phyloP scores from a whole-genome alignment of 2,329 filamentous ascomycete species.

The Zasmidium angulare region DNA sequence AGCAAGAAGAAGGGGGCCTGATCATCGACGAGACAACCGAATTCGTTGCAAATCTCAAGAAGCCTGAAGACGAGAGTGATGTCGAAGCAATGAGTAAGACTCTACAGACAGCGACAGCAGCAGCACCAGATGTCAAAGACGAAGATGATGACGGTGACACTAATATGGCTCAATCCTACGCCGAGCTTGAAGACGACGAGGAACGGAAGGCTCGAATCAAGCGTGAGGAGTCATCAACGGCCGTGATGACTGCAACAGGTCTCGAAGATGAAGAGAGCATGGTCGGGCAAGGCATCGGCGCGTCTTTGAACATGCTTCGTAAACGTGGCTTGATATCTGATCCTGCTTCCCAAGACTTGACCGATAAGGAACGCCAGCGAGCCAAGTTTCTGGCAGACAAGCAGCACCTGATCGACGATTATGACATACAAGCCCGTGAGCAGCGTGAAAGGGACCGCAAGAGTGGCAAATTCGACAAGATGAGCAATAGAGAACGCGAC shows the following conservation, averaged over 20 bases:
- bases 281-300: conserved; percentile 69
- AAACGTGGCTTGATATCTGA: conserved; percentile 79
- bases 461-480: conserved; percentile 77
- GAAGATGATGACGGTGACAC: conserved; percentile 51
- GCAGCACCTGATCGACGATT: conserved; percentile 71
- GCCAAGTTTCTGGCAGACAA: conserved; percentile 79
- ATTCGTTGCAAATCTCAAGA: conserved; percentile 83
- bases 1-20: conserved; percentile 62
- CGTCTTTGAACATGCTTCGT: conserved; percentile 76
- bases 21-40: conserved; percentile 96
- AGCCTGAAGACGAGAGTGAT: conserved; percentile 56
- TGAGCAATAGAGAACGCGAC: conserved; percentile 90
- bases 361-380: conserved; percentile 59
- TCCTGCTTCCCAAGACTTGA: conserved; percentile 52
- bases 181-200: conserved; percentile 48
- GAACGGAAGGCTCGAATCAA: conserved; percentile 41
- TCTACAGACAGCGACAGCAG: conserved; percentile 28
- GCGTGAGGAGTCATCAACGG: conserved; percentile 43
- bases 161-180: conserved; percentile 34
- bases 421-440: conserved; percentile 73
- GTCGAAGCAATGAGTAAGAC: conserved; percentile 36
- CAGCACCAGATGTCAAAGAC: conserved; percentile 47
- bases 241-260: conserved; percentile 64
- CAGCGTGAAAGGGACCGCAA: conserved; percentile 88
- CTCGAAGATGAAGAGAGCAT: conserved; percentile 84